These are phyloP conservation scores for Pseudocercospora pini-densiflorae DNA, from an alignment of 2,329 filamentous ascomycete genomes.

Conservation along the genomic window DNA sequence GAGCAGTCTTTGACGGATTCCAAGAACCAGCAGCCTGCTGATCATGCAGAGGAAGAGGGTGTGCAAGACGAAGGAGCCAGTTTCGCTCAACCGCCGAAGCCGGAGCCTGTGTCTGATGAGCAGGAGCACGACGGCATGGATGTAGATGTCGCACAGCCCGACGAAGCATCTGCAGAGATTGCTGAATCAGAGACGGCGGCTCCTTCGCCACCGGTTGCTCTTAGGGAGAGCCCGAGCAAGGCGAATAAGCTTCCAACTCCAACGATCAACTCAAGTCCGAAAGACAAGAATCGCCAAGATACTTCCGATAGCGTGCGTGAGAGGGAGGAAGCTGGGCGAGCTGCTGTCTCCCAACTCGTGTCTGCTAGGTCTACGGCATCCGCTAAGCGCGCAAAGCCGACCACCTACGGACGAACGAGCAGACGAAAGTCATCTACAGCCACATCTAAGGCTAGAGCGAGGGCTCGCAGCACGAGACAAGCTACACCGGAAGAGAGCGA, in stretches of 20 bases:
- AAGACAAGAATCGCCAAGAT: constrained; percentile 21
- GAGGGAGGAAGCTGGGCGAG: constrained; percentile 43
- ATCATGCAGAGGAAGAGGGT: neutral
- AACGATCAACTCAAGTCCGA: constrained; percentile 19
- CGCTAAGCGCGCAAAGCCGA: constrained; percentile 18
- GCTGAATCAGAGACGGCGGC: neutral
- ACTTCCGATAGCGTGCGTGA: constrained; percentile 35
- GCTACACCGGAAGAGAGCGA: neutral
- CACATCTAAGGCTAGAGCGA: constrained; percentile 1
- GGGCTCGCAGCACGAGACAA: constrained; percentile 1
- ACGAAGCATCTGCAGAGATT: neutral
- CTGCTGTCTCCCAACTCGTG: constrained; percentile 40
- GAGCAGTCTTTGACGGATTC: no score
- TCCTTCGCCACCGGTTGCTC: constrained; percentile 12
- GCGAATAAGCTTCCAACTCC: constrained; percentile 31
- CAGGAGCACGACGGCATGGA: neutral
- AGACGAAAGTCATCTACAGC: constrained; percentile 22
- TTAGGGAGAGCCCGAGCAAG: constrained; percentile 35
- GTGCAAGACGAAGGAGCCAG: neutral
- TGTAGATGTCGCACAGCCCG: neutral
- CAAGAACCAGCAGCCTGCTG: no score
- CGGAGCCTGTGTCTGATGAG: neutral
- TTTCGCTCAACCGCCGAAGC: neutral
- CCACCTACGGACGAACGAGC: constrained; percentile 22
- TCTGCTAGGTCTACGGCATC: constrained; percentile 18